Conservation (phyloP, 2,329 filamentous ascomycete species). For the Curvularia sp. region DNA sequence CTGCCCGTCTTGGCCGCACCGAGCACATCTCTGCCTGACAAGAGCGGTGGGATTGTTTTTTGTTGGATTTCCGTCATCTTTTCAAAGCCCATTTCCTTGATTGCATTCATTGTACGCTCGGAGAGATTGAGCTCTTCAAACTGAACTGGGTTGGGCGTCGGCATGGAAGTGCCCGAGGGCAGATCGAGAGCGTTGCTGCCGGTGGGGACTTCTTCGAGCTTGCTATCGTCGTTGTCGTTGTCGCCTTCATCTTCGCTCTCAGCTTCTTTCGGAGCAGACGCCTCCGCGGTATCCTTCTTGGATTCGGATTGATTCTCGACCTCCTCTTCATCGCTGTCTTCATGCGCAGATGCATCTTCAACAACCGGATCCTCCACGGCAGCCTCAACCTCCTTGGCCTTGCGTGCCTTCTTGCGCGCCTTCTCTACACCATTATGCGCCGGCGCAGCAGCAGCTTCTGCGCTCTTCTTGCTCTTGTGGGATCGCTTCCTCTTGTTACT, state of each 20-base stretch:
- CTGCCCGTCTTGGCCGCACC: constrained; percentile 96
- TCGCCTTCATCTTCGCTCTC: constrained; percentile 37
- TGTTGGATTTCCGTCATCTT: constrained; percentile 96
- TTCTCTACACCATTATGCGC: constrained; percentile 29
- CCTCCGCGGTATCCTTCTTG: constrained; percentile 32
- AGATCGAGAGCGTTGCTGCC: constrained; percentile 52
- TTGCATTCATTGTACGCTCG: constrained; percentile 86
- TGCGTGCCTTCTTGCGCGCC: constrained; percentile 47
- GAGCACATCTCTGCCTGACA: constrained; percentile 87
- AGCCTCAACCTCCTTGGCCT: constrained; percentile 48
- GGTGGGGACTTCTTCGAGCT: constrained; percentile 13
- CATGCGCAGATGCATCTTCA: constrained; percentile 32
- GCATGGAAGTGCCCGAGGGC: constrained; percentile 64
- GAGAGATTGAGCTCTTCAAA: constrained; percentile 86
- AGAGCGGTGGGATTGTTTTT: constrained; percentile 82
- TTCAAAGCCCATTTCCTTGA: constrained; percentile 89
- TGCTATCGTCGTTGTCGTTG: constrained; percentile 31
- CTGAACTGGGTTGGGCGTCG: constrained; percentile 68
- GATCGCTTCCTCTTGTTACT: constrained; percentile 58
- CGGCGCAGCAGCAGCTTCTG: constrained; percentile 32
- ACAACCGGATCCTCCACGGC: constrained; percentile 36
- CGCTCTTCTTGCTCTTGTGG: constrained; percentile 50
- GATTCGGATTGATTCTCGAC: constrained; percentile 33
- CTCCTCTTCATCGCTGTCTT: constrained; percentile 47
- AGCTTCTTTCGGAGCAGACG: constrained; percentile 37